These are phyloP conservation scores for Colletotrichum echinochloae DNA, from an alignment of 2,329 filamentous ascomycete species.

Conservation along the genomic window DNA sequence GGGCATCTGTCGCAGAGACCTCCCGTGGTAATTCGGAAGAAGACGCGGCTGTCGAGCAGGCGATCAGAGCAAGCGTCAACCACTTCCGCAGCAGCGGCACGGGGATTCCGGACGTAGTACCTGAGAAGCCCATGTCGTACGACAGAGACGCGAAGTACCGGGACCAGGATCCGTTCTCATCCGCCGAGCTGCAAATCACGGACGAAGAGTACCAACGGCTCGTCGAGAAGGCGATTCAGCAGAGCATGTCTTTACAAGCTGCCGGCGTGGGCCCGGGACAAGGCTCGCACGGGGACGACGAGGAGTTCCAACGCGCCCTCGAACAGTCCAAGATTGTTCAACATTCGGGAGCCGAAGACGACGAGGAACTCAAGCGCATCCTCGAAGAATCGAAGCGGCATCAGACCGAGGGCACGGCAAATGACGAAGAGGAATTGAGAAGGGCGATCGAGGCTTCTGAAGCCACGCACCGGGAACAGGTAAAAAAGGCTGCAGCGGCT, in stretches of 20 bases:
- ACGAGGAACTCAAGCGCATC: constrained; percentile 54
- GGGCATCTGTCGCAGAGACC: constrained; percentile 75
- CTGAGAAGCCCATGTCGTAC: background rate
- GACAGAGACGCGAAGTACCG: constrained; percentile 37
- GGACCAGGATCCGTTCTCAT: constrained; percentile 32
- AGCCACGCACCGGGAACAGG: constrained; percentile 57
- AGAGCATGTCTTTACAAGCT: constrained; percentile 57
- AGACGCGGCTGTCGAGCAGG: constrained; percentile 77
- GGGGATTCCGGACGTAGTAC: constrained; percentile 35
- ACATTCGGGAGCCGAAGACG: constrained; percentile 43
- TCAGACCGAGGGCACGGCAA: constrained; percentile 43
- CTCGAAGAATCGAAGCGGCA: constrained; percentile 55
- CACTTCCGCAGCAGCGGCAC: constrained; percentile 57
- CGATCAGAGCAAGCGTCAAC: constrained; percentile 77
- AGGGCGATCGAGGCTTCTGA: constrained; percentile 62
- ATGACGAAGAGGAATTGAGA: constrained; percentile 58
- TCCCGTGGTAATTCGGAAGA: constrained; percentile 77
- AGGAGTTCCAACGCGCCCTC: constrained; percentile 56
- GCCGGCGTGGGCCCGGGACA: constrained; percentile 42
- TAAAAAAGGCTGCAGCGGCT: constrained; percentile 55
- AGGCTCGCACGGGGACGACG: constrained; percentile 48
- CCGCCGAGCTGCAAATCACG: constrained; percentile 56
- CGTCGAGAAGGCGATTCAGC: constrained; percentile 67
- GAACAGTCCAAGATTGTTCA: constrained; percentile 50
- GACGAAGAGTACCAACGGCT: constrained; percentile 69